Evolutionary conservation across 345 rosid genomes (phyloP), one percentile per base, ranked within the genome.

Genomic region (Euclidium syriacum): DNA sequence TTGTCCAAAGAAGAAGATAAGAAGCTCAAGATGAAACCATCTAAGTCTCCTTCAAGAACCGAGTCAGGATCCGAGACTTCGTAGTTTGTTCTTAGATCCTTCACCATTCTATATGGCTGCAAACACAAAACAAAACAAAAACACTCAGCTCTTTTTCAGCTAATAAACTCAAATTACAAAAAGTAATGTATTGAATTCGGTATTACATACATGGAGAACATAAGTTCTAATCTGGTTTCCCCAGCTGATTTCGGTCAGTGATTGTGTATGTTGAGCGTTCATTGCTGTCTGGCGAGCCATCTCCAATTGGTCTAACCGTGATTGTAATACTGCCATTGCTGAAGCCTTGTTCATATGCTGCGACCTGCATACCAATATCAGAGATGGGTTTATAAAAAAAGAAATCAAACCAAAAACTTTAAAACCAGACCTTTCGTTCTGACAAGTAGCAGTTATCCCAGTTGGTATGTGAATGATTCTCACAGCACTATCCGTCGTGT

Each of bases 401-500:
- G 59, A 24, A 7, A 65, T 38, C 3, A 52, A 47, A 51, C 19
- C 34, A 20, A 7, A 22, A 8, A 44, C 60, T 23, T 43, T 44
- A 0, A 48, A 65, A 36, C 11, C 42, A 24, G 55, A 88, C 99
- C 99, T 87, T 81, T 94, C 97, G 35, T 89, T 94, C 64, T 85
- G 95, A 78, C 90, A 87, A 32, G 96, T 85, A 43, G 91, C 97
- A 12, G 95, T 87, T 59, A 87, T 51, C 70, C 90, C 88, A 0
- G 97, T 87, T n/a, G 99, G 97, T 57, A 87, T 81, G 74, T 94
- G 99, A 75, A 80, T 74, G 18, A 94, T 87, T 74, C 97, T 83
- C 24, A 94, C 95, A 65, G 99, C 99, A 77, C 97, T 94, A 14
- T 94, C 97, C 0, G 99, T 94, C 1, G 91, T 94, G 80, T 94